These are phyloP conservation scores for Saposhnikovia divaricata DNA, from an alignment of 129 eudicot genomes.

Conservation along the genomic window DNA sequence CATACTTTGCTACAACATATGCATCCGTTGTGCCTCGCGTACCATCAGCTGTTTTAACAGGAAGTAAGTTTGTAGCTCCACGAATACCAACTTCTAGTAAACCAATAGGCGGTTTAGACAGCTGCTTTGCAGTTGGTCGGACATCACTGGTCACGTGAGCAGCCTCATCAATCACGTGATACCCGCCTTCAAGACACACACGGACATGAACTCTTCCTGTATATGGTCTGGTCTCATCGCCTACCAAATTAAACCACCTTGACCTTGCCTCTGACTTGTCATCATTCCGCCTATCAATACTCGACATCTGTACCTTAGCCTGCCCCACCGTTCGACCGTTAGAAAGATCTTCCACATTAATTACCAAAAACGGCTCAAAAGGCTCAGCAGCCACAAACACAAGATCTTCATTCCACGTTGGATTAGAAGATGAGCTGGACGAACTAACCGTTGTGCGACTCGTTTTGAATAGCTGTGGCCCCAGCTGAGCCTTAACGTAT, in stretches of 20 bases:
- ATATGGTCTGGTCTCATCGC: slow-evolving; percentile 43
- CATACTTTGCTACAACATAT: slow-evolving; percentile 79
- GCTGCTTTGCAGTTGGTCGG: slow-evolving; percentile 65
- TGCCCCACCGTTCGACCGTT: slow-evolving; percentile 51
- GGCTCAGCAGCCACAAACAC: slow-evolving; percentile 94
- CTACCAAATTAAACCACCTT: slow-evolving; percentile 74
- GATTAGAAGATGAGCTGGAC: slow-evolving; percentile 42
- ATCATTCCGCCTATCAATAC: slow-evolving; percentile 65
- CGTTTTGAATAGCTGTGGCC: slow-evolving; percentile 71
- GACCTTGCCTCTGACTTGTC: slow-evolving; percentile 66
- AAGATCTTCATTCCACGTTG: slow-evolving; percentile 89
- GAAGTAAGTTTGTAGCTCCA: slow-evolving; percentile 63
- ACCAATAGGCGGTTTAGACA: slow-evolving; percentile 70
- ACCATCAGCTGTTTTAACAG: slow-evolving; percentile 81
- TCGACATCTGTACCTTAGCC: slow-evolving; percentile 61
- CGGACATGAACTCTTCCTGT: slow-evolving; percentile 87
- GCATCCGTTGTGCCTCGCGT: slow-evolving; percentile 85
- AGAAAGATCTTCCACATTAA: slow-evolving; percentile 68
- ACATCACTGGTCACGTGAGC: slow-evolving; percentile 80
- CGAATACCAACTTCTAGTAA: slow-evolving; percentile 77
- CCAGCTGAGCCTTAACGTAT: slow-evolving; percentile 77
- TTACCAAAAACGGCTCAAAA: slow-evolving; percentile 77
- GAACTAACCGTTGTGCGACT: slow-evolving; percentile 50
- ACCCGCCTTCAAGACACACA: slow-evolving; percentile 81
- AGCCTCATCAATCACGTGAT: slow-evolving; percentile 94